Percentiles rank a stretch among this genome's conserved stretches.
Conservation (phyloP, 805 yeast species). For the Candida andamanensis region DNA sequence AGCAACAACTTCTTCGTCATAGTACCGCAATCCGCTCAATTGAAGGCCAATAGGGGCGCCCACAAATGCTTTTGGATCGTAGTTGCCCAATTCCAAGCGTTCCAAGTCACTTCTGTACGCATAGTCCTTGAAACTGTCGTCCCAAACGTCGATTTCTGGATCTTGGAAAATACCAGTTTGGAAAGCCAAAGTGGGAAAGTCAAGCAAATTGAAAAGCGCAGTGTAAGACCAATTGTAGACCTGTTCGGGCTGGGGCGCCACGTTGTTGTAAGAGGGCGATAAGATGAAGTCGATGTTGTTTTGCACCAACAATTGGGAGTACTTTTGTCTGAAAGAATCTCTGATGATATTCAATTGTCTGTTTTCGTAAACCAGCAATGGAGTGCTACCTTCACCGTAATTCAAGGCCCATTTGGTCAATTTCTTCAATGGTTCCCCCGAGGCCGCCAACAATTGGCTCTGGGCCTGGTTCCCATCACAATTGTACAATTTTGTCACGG, state of each 20-base stretch:
- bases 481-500: conserved; percentile 51
- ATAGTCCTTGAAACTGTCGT: conserved; percentile 24
- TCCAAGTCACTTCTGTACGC: conserved; percentile 44
- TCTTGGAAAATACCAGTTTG: conserved; percentile 62
- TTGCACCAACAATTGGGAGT: conserved; percentile 47
- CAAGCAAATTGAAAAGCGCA: conserved; percentile 65
- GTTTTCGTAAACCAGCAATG: conserved; percentile 45
- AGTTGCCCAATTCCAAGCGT: conserved; percentile 42
- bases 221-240: conserved; percentile 80
- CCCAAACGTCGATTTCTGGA: conserved; percentile 48
- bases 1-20: conserved; percentile 53
- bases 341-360: conserved; percentile 51
- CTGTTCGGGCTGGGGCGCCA: conserved; percentile 62
- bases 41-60: conserved; percentile 56
- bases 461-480: conserved; percentile 67
- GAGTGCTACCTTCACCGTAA: conserved; percentile 53
- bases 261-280: conserved; percentile 63
- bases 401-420: conserved; percentile 59
- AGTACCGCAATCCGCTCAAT: conserved; percentile 49
- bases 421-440: conserved; percentile 68
- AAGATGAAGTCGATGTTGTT: conserved; percentile 61
- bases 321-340: conserved; percentile 55
- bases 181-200: conserved; percentile 60
- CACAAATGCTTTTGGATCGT: conserved; percentile 41
- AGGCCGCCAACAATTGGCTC: conserved; percentile 43